Conservation (phyloP, 2,329 filamentous ascomycete species). For the Rhynchosporium agropyri region DNA sequence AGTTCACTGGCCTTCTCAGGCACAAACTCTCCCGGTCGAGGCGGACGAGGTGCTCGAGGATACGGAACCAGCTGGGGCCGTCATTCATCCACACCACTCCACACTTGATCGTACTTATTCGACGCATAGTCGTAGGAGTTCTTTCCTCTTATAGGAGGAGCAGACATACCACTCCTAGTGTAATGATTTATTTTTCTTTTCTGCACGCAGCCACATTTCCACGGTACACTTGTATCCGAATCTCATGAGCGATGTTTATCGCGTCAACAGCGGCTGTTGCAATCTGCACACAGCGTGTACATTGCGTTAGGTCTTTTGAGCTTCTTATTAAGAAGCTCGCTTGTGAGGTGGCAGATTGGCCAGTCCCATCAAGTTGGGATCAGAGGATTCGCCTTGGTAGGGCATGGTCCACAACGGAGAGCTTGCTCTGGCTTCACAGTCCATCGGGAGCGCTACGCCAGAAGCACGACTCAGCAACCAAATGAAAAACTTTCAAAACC, state of each 20-base stretch:
- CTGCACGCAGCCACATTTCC: conserved; percentile 34
- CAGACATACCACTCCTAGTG: conserved; percentile 28
- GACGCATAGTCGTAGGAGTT: conserved; percentile 17
- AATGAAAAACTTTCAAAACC: conserved; percentile 18
- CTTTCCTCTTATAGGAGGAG: conserved; percentile 13
- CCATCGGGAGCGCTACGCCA: conserved; percentile 7
- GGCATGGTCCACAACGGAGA: neutral
- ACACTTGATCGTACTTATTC: conserved; percentile 34
- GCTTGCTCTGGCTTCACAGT: conserved; percentile 16
- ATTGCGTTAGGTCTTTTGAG: conserved; percentile 35
- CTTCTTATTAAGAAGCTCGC: conserved; percentile 29
- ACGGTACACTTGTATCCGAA: conserved; percentile 42
- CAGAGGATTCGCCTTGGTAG: neutral
- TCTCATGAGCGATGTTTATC: conserved; percentile 40
- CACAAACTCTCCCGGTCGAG: conserved; percentile 31
- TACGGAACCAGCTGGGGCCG: conserved; percentile 36
- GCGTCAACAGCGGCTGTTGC: conserved; percentile 36
- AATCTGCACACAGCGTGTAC: conserved; percentile 39
- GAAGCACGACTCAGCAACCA: neutral
- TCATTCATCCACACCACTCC: conserved; percentile 38
- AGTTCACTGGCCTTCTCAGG: conserved; percentile 31
- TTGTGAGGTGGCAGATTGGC: conserved; percentile 13
- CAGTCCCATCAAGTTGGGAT: conserved; percentile 8
- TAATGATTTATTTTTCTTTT: conserved; percentile 37
- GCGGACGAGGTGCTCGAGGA: conserved; percentile 35